Evolutionary conservation across 176 grass and related monocot genomes (phyloP), one percentile per base, ranked within the genome.

Genomic region (Dendrocalamus sinicus): DNA sequence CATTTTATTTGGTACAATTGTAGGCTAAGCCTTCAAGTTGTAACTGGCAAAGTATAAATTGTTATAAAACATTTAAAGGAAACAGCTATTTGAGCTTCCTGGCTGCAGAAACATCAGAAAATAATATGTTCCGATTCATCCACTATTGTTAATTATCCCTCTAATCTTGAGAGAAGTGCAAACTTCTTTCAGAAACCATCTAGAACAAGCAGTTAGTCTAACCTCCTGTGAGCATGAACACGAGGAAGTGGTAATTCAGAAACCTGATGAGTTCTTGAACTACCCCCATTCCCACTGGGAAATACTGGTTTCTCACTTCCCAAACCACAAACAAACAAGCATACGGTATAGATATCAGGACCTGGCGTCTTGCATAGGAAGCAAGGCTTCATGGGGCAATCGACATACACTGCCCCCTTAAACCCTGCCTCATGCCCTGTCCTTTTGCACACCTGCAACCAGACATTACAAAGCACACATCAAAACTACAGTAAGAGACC

Each of bases 341-440:
- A 24, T 12, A 0, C 37, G 64, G 1, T 17, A 7, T 7, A 44
- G 32, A 58, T 46, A 58, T 75, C 11, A 77, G 74, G 60, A 98
- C 96, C 96, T 84, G 96, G 93, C 86, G n/a, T 95, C 91, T 98
- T 98, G 85, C 96, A 98, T 16, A 98, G 88, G 82, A 92, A 98
- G 83, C 96, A 98, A 57, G 93, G 96, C 86, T 98, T 98, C 91
- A 85, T 95, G 69, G 96, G 96, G 81, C 96, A 98, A 16, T 98
- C 91, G 10, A 98, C 86, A 67, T 98, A 98, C 52, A 93, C 81
- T 2, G 91, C 90, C 2, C 93, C 93, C 86, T 84, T 92, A 62
- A 98, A 98, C 84, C 96, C 96, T 9, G 96, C 96, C 91, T 98
- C 77, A 24, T 98, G 96, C 17, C 96, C 96, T 20, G 77, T 84